A percentile compares a stretch with the other conserved stretches of the same genome.
Conservation (phyloP, 371 early-diverging fungal species). For the Circinella minor region DNA sequence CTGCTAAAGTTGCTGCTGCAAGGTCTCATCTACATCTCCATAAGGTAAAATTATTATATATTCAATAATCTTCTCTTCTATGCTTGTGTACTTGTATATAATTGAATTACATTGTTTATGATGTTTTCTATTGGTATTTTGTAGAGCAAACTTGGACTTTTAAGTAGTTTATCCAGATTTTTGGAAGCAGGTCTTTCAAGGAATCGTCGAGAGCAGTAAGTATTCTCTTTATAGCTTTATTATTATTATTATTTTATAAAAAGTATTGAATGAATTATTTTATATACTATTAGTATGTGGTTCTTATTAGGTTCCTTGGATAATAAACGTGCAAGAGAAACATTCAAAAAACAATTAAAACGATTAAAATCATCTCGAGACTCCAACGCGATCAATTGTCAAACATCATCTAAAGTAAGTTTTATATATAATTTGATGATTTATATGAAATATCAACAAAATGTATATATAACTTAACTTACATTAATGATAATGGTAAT, state of each 20-base stretch:
- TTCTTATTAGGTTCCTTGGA: conserved; percentile 56
- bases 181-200: conserved; percentile 49
- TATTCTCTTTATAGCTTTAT: not conserved
- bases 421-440: not conserved
- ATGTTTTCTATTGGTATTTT: not conserved
- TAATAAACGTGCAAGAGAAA: conserved; percentile 45
- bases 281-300: conserved; percentile 39
- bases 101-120: too few relatives aligned
- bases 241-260: not conserved
- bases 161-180: conserved; percentile 44
- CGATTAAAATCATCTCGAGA: conserved; percentile 10
- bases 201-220: conserved; percentile 31
- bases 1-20: conserved; percentile 42
- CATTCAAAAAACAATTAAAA: conserved; percentile 40
- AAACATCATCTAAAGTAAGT: not conserved
- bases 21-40: conserved; percentile 51
- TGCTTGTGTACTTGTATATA: too few relatives aligned
- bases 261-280: not conserved
- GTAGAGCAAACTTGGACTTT: conserved; percentile 39
- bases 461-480: not conserved
- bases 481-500: not conserved
- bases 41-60: conserved; percentile 26
- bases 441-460: too few relatives aligned
- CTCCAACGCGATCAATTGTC: conserved; percentile 15
- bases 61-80: too few relatives aligned